Evolutionary conservation across 2,329 filamentous ascomycete species (phyloP), one percentile per base, ranked within the genome.

Genomic region (Ramularia collo-cygni): DNA sequence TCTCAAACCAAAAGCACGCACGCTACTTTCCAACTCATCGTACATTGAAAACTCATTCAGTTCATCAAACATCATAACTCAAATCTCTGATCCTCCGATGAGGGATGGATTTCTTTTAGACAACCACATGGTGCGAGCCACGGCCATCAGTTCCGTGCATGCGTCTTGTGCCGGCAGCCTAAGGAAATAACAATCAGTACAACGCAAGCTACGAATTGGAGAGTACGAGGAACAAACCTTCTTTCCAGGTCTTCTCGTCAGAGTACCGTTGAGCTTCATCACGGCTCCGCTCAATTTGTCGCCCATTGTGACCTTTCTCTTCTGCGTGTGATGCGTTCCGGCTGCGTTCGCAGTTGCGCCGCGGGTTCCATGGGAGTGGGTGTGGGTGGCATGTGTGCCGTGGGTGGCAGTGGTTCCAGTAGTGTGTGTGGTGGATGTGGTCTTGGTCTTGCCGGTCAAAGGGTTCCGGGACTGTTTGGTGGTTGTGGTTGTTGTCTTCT

Each of bases 221-320:
- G 4, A 29, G 21, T 26, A 13, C 10, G 26, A 8, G 17, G 7
- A 37, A 47, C 56, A 51, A 57, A 78, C 77, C 79, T 89, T 89
- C 50, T 83, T 65, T 16, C 80, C 85, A 2, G 83, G 81, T 28
- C 78, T 71, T 34, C 76, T 64, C 1, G 81, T 88, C 42, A 90
- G 58, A 38, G 69, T 76, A 6, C 85, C 85, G 62, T 78, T 79
- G 48, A 90, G 63, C 68, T 76, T 85, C 67, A 85, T 71, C 61
- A 90, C 68, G 0, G 83, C 84, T 13, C 85, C 85, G 35, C 75
- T 80, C 52, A 90, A 73, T 65, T 89, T 90, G 67, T 90, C 85
- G 33, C 81, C 81, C 50, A 89, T 68, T 28, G 37, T 76, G 3
- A 77, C 72, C 54, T 80, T 77, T 56, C 83, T 77, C 59, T 77